Evolutionary conservation across 2,329 filamentous ascomycete species (phyloP).

Genomic region (Fusarium acutatum): DNA sequence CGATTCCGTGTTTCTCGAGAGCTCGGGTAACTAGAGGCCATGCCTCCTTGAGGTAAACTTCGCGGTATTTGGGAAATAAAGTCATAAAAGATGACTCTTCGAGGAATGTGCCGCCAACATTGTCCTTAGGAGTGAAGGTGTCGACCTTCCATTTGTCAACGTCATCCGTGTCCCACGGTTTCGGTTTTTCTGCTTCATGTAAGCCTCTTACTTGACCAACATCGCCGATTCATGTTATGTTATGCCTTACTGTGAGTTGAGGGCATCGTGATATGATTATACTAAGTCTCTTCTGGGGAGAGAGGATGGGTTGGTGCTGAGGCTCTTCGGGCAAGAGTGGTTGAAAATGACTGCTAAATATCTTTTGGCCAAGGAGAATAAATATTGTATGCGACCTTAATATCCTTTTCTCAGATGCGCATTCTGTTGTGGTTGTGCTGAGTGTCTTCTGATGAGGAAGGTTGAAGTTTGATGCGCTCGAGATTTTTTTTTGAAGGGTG

Average conservation of each 20-base stretch:
- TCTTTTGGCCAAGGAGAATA: background rate
- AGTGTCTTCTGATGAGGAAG: background rate
- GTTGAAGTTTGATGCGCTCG: background rate
- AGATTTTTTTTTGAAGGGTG: constrained; percentile 32
- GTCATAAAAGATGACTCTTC: constrained; percentile 86
- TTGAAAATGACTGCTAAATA: background rate
- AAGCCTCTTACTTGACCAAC: background rate
- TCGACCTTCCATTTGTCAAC: constrained; percentile 95
- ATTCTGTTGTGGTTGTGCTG: background rate
- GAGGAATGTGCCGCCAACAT: constrained; percentile 82
- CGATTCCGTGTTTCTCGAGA: constrained; percentile 87
- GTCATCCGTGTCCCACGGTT: constrained; percentile 96
- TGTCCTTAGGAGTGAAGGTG: constrained; percentile 85
- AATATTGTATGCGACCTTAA: no score
- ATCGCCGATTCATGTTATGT: background rate
- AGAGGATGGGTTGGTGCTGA: background rate
- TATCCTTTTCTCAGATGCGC: background rate
- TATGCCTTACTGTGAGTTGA: constrained; percentile 72
- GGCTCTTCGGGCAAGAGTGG: background rate
- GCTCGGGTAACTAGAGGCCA: constrained; percentile 92
- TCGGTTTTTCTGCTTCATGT: constrained; percentile 68
- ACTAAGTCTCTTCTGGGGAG: background rate
- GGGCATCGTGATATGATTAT: constrained; percentile 68
- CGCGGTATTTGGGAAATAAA: constrained; percentile 79
- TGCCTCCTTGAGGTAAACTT: constrained; percentile 89